Evolutionary conservation across 257 asterid genomes (phyloP), one percentile per base, ranked within the genome.

Genomic region (Thymus quinquecostatus): DNA sequence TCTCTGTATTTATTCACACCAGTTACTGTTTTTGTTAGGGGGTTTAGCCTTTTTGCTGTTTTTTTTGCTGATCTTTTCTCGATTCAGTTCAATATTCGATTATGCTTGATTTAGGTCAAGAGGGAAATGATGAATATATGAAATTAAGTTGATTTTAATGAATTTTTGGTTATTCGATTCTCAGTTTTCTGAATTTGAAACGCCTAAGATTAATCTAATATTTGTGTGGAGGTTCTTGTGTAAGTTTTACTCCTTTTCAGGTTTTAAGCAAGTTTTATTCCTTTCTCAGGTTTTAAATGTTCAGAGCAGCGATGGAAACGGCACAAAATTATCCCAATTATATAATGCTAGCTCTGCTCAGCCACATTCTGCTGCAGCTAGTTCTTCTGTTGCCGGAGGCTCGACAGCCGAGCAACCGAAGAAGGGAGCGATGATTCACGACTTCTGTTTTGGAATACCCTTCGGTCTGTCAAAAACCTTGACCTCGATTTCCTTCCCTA

Each of bases 401-500:
- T 54, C 50, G 45, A 69, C 74, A 70, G 81, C 77, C 44, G 86
- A 83, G 72, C 81, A 80, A 75, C 85, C 86, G 33, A 80, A 68
- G 77, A 86, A 66, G 76, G 89, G 91, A 36, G 97, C 97, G 50
- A 91, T 77, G 84, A 91, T 89, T 78, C 98, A 91, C 29, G 98
- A 94, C 69, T 94, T 94, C 80, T 94, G 98, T 76, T 79, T 94
- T 49, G 97, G 97, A 64, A 94, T 94, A 70, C 97, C 98, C 64
- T 94, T 86, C 54, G 98, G 97, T 89, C 70, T 81, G 92, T 82
- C 7, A 9, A 69, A 73, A 44, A 64, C 43, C 29, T 60, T 64
- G 21, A 21, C 21, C 21, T 21, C 21, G 21, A 0, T 21, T 21
- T 21, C 21, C 21, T 21, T 21, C 21, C 21, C 21, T 21, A 21